Conservation (phyloP, 2,329 filamentous ascomycete genomes). For the Conoideocrella luteorostrata region DNA sequence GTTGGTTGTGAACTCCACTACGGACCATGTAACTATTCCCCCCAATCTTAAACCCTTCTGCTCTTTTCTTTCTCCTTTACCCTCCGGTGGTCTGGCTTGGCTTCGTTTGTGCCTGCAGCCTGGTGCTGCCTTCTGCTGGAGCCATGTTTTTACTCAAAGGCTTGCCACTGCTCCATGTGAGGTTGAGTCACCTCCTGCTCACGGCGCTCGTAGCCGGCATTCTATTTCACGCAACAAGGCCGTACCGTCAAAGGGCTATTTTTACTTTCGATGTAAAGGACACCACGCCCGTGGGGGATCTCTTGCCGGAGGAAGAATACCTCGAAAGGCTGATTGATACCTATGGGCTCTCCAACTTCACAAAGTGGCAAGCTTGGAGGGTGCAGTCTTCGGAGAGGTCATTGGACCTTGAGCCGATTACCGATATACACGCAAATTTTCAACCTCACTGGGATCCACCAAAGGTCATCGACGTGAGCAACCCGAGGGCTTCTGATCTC, state of each 20-base stretch:
- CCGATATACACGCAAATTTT: constrained; percentile 24
- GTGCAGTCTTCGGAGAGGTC: constrained; percentile 22
- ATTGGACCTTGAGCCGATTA: constrained; percentile 21
- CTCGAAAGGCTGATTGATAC: constrained; percentile 20
- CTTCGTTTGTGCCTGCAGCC: constrained; percentile 6
- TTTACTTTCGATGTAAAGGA: constrained; percentile 11
- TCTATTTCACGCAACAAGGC: constrained; percentile 16
- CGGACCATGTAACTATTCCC: not conserved
- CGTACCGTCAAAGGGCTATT: constrained; percentile 9
- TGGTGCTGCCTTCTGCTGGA: constrained; percentile 9
- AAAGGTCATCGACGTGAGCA: constrained; percentile 20
- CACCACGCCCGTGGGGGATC: constrained; percentile 10
- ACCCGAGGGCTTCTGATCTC: constrained; percentile 18
- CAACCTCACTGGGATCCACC: constrained; percentile 18
- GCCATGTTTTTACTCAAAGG: constrained; percentile 22
- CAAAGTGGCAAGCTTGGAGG: constrained; percentile 28
- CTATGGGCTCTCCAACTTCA: constrained; percentile 23
- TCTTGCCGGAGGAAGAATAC: constrained; percentile 26
- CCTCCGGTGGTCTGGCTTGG: not conserved
- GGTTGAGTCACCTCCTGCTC: constrained; percentile 17
- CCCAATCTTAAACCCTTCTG: not conserved
- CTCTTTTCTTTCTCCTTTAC: not conserved
- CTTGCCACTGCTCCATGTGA: constrained; percentile 16
- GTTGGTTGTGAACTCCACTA: not conserved
- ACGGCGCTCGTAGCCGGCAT: constrained; percentile 20